Base-by-base conservation (phyloP, 768 basidiomycete genomes). In the Cantharellus anzutake region DNA sequence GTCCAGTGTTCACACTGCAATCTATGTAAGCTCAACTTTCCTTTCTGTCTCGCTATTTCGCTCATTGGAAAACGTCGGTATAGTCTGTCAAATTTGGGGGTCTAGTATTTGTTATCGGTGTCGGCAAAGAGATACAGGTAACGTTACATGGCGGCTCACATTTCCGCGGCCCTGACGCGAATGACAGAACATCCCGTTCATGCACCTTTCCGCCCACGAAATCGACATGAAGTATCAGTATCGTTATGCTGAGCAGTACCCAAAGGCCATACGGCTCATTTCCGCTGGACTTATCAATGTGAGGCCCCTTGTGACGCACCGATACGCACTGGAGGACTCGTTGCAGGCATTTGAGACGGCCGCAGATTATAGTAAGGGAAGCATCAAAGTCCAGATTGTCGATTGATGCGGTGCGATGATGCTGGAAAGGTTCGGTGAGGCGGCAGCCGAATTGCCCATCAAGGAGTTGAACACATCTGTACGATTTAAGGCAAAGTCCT, bases 181-280 rank as follows among this genome's bases (percentile, higher is more conserved):
- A 7, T 11, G 11, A 11, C 35, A 55, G 52, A 55, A 58, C 44
- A 63, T 66, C 64, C 71, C 71, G 5, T 71, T 72, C 66, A 70
- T 70, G 61, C 70, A 69, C 63, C 64, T 68, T 35, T 68, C 67
- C 4, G 68, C 69, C 29, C 60, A 63, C 52, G 66, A 68, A 66
- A 71, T 73, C 59, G 72, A 73, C 63, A 61, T 74, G 11, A 69
- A 71, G 60, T 71, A 69, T 63, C 71, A 72, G 63, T 74, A 71
- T 64, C 66, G 71, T 35, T 73, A 72, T 59, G 65, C 67, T 55
- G 69, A 73, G 62, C 69, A 72, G 66, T 74, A 72, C 62, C 70
- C 72, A 44, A 73, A 72, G 60, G 73, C 73, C 3, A 68, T 74
- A 44, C 66, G 72, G 35, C 64, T 71, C 2, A 66, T 70, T 38